Evolutionary conservation across 345 rosid species (phyloP), one percentile per base, ranked within the genome.

Genomic region (Camelina neglecta): DNA sequence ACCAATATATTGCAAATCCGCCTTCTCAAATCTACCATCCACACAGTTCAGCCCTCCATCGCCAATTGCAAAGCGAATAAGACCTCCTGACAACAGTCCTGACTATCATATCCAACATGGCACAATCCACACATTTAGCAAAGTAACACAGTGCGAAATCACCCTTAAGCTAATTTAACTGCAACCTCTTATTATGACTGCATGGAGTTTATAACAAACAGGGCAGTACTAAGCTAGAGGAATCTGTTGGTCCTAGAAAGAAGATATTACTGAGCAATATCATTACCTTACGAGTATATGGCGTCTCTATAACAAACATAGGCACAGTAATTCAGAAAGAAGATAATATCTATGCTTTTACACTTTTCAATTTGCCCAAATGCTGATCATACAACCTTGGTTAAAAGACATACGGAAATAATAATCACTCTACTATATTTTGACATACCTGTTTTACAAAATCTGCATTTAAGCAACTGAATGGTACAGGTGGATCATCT

Each of bases 11-110:
- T 84, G 85, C 65, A 92, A 74, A 81, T 95, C 98, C 45, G 93
- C 96, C 51, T 78, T 89, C 82, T 87, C 93, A 67, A 92, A 86
- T 80, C 82, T 90, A 67, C 96, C 98, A 67, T 90, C 96, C 55
- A 75, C 87, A 80, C 90, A 84, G 75, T 77, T 90, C 76, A 95
- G 74, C 67, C 96, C 94, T 69, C 89, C 96, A 82, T 89, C 84
- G 53, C 82, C 67, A 74, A 95, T 79, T 58, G 96, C 85, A 67
- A 92, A 87, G 20, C 95, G 93, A 60, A 95, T 47, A 78, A 92
- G 91, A 79, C 79, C 81, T 57, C 97, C 92, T 0, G 88, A 47
- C 8, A 72, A 76, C 71, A 90, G 75, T 39, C 81, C 90, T 70
- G 88, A 83, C 98, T 95, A 83, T 53, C 79, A 56, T 55, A 77